Evolutionary conservation across 164 flowering plant species (phyloP), one percentile per base, ranked within the genome.

Genomic region (Umbellularia californica): DNA sequence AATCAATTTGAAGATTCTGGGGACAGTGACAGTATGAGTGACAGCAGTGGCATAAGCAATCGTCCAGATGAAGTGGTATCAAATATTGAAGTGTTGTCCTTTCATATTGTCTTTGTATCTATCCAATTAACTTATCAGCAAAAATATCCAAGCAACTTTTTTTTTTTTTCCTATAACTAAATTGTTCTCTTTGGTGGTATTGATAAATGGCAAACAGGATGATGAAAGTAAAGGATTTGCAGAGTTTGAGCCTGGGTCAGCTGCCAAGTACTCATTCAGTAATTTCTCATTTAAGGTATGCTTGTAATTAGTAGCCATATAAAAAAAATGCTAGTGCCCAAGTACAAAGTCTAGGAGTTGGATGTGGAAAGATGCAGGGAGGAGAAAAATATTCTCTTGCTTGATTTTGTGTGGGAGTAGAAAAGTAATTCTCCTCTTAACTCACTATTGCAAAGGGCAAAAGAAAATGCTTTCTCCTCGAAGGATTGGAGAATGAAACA

Each of bases 251-350:
- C 86, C 97, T 35, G 83, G 85, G 63, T 82, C 90, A 71, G 79
- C 87, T 70, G 87, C 88, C 75, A 86, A 91, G 69, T 91, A 92
- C 79, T 91, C 98, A 19, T 96, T 96, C 82, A 96, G 99, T 80
- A 96, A 96, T 85, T 96, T 96, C 81, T 96, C 99, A 14, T 96
- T 96, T 72, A 96, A 96, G 99, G 99, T 94, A 87, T 33, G 65
- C 1, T 12, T 71, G 27, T 33, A 19, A 15, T 52, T 52, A 13
- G 65, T 22, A 15, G 15, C 17, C 20, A 13, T 52, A 13, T 2
- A 17, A 55, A 55, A 55, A 55, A 55, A 15, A 41, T 41, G 47
- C 11, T 41, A 41, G 47, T 41, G 47, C 47, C 47, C 10, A 9
- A 41, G 47, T 41, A 41, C 47, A 6, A 7, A 41, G 47, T 41